Percentiles rank a stretch among this genome's conserved stretches.
Evolutionary conservation across 208 protist genomes (phyloP).

Genomic region (Trypanosoma conorhini): DNA sequence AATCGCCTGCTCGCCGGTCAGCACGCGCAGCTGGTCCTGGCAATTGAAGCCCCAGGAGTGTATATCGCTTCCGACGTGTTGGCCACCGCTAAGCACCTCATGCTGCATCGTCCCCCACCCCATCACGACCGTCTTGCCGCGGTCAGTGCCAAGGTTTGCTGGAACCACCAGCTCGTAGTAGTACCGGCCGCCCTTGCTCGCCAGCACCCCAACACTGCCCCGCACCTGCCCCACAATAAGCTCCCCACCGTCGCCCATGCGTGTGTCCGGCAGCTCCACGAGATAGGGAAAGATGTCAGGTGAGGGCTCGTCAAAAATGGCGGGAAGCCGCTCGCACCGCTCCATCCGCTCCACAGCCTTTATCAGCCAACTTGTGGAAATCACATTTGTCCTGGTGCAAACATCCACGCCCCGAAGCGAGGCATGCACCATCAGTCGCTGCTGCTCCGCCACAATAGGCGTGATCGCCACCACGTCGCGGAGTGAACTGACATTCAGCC

Average conservation of each 20-base stretch:
- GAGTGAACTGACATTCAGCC: constrained; percentile 54
- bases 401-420: constrained; percentile 58
- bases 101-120: constrained; percentile 91
- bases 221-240: constrained; percentile 84
- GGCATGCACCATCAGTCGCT: constrained; percentile 59
- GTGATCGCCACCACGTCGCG: constrained; percentile 38
- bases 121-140: constrained; percentile 62
- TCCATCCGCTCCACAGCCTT: constrained; percentile 68
- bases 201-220: constrained; percentile 69
- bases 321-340: constrained; percentile 36
- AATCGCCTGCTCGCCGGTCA: constrained; percentile 71
- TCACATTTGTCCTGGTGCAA: constrained; percentile 44
- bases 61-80: constrained; percentile 86
- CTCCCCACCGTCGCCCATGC: constrained; percentile 66
- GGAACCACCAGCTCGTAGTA: constrained; percentile 87
- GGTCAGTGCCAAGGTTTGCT: constrained; percentile 44
- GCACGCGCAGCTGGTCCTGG: constrained; percentile 65
- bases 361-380: constrained; percentile 54
- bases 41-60: constrained; percentile 92
- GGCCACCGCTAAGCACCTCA: constrained; percentile 68
- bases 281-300: constrained; percentile 60
- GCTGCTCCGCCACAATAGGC: constrained; percentile 65
- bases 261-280: constrained; percentile 72
- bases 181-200: constrained; percentile 52
- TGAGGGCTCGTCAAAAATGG: constrained; percentile 46